Evolutionary conservation across 768 basidiomycete genomes (phyloP), one percentile per base, ranked within the genome.

Genomic region (Suillus fuscotomentosus): DNA sequence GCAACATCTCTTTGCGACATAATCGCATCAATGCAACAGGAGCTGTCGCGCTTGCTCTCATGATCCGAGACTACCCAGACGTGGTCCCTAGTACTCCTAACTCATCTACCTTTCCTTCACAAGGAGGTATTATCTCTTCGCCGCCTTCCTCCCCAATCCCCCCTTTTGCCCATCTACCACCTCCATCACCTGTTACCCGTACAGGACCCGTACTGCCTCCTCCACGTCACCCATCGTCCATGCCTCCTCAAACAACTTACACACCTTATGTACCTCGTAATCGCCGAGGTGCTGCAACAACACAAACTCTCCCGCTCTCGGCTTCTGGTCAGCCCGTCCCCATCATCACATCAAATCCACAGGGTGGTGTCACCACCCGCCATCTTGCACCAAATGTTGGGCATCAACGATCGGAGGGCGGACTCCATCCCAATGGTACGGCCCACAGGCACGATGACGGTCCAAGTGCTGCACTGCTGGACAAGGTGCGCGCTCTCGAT

Each of bases 61-160:
- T 99, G 94, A 95, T 98, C 67, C 87, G 92, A 60, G 97, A 99
- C 75, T 99, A 98, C 72, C 93, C 94, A 4, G 94, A 97, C 68
- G 82, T 89, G 50, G 84, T 88, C 9, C 79, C 66, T 39, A 55
- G 56, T 7, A 57, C 61, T 59, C 9, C 68, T 60, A 10, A 66
- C 1, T 67, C 70, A 27, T 66, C 64, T 24, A 34, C 60, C 6
- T 31, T 59, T 39, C 57, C 24, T 27, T 31, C 61, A 22, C 54
- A 70, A 3, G 65, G 69, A 11, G 60, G 70, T 9, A 3, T 66
- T 47, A 70, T 78, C 34, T 65, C 72, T 24, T 76, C 81, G 5
- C 74, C 78, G 1, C 72, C 75, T 20, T 56, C 76, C 0, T 73
- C 78, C 0, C 76, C 78, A 1, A 68, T 75, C 5, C 74, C 81